Evolutionary conservation across 345 rosid species (phyloP).

Genomic region (Salix caprea): DNA sequence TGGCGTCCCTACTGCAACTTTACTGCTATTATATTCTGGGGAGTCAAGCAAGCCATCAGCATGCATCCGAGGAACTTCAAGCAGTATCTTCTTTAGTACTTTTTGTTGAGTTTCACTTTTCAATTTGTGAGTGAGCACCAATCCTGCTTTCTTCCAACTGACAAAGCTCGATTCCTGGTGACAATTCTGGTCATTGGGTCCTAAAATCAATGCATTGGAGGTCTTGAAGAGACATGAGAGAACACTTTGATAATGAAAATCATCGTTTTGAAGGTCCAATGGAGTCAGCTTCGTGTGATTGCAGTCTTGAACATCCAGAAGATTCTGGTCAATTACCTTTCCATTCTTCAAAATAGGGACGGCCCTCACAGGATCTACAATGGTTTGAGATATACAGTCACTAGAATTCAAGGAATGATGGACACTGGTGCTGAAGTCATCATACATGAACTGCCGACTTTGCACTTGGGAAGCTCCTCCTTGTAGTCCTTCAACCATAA

Average conservation of each 20-base stretch:
- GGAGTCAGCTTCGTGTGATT: conserved; percentile 29
- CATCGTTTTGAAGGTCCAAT: conserved; percentile 35
- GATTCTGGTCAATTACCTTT: conserved; percentile 22
- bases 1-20: conserved; percentile 34
- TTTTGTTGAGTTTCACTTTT: conserved; percentile 41
- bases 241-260: conserved; percentile 58
- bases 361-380: conserved; percentile 42
- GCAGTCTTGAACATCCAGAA: conserved; percentile 42
- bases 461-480: conserved; percentile 64
- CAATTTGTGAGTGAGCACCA: conserved; percentile 14
- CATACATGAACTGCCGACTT: conserved; percentile 63
- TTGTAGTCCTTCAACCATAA: conserved; percentile 51
- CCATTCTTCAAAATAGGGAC: conserved; percentile 33
- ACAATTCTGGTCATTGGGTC: conserved; percentile 41
- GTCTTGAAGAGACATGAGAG: conserved; percentile 61
- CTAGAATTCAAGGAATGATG: conserved; percentile 65
- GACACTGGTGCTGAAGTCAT: conserved; percentile 59
- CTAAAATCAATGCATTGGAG: conserved; percentile 51
- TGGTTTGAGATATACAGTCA: conserved; percentile 64
- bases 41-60: conserved; percentile 31
- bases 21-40: conserved; percentile 31
- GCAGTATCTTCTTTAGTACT: conserved; percentile 66
- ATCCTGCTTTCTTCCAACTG: conserved; percentile 48
- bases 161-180: conserved; percentile 56
- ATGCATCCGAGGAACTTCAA: conserved; percentile 67